These are phyloP conservation scores for Neoarthrinium moseri DNA, from an alignment of 2,329 filamentous ascomycete species.

Conservation along the genomic window DNA sequence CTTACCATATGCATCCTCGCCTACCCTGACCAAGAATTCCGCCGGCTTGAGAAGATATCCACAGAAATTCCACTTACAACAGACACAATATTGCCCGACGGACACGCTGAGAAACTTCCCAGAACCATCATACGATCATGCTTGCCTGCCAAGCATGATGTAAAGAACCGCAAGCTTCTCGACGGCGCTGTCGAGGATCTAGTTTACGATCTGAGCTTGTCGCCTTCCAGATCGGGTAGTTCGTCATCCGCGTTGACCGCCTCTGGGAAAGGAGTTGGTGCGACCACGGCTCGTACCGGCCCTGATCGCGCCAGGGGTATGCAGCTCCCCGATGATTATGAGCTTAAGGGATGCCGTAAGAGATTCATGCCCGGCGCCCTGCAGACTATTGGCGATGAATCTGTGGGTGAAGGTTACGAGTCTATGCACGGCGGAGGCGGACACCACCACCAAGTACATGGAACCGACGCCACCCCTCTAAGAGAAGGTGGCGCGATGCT, in stretches of 20 bases:
- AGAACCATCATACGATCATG: conserved; percentile 74
- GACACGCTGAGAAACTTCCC: conserved; percentile 71
- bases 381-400: conserved; percentile 2
- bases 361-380: background rate
- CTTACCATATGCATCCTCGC: conserved; percentile 71
- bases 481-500: too few species aligned
- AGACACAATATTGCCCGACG: conserved; percentile 55
- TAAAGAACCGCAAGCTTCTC: conserved; percentile 57
- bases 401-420: background rate
- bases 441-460: background rate
- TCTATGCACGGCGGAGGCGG: too few species aligned
- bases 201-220: conserved; percentile 26
- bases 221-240: background rate
- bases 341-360: background rate
- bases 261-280: background rate
- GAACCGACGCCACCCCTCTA: too few species aligned
- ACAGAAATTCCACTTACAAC: conserved; percentile 66
- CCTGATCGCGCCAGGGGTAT: too few species aligned
- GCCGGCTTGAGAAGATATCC: conserved; percentile 67
- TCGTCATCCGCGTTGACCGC: background rate
- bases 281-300: background rate
- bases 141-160: conserved; percentile 61
- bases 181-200: conserved; percentile 55
- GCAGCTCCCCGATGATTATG: background rate
- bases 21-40: conserved; percentile 73